Evolutionary conservation across 441 rosid genomes (phyloP).

Genomic region (Gossypium davidsonii): DNA sequence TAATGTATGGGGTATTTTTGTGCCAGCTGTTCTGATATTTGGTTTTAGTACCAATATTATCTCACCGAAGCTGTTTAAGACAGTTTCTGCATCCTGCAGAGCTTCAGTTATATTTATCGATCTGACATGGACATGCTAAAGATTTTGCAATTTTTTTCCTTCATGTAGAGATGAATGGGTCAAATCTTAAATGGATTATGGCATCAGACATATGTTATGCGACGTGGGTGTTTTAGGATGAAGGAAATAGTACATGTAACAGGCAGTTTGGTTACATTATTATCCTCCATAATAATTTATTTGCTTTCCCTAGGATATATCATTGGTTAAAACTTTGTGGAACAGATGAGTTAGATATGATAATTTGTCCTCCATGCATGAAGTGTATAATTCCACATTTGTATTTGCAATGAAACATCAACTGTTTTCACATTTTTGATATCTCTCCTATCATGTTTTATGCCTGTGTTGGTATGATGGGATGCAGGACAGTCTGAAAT

Average conservation of each 20-base stretch:
- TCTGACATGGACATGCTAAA: conserved; percentile 1
- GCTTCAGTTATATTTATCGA: background rate
- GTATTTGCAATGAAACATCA: background rate
- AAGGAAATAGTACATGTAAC: background rate
- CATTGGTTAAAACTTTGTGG: background rate
- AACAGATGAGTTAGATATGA: background rate
- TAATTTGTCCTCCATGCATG: background rate
- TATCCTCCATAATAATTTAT: background rate
- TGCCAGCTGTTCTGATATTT: background rate
- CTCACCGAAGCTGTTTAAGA: background rate
- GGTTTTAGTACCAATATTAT: background rate
- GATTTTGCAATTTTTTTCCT: background rate
- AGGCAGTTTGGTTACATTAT: background rate
- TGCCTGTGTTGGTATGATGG: background rate
- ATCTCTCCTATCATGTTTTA: background rate
- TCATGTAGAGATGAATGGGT: conserved; percentile 5
- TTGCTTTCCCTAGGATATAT: background rate
- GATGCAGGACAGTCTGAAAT: background rate
- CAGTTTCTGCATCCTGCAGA: background rate
- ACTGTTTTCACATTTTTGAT: background rate
- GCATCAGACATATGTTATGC: background rate
- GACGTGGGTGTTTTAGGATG: background rate
- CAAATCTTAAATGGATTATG: background rate
- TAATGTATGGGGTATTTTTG: background rate
- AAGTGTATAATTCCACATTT: background rate